Percentiles rank a stretch among this genome's conserved stretches.
Conservation (phyloP, 2,329 filamentous ascomycete genomes). For the Clonostachys byssicola region DNA sequence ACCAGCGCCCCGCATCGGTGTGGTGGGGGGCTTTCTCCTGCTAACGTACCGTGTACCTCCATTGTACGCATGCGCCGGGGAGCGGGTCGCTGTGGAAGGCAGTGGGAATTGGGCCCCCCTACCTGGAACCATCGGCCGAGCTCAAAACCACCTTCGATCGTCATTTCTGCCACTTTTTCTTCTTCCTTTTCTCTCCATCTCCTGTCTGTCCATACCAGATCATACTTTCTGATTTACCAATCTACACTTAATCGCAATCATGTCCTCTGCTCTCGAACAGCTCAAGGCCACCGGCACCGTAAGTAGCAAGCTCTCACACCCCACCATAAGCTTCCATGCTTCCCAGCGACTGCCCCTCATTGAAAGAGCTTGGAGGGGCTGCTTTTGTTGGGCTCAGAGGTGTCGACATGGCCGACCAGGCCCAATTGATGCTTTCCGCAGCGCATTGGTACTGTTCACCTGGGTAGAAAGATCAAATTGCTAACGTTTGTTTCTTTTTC, state of each 20-base stretch:
- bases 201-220: conserved; percentile 3
- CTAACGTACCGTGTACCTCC: too few species aligned
- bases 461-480: not conserved
- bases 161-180: conserved; percentile 8
- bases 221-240: conserved; percentile 1
- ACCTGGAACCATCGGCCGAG: too few species aligned
- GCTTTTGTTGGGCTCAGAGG: not conserved
- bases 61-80: too few species aligned
- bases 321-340: conserved; percentile 8
- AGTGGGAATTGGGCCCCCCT: too few species aligned
- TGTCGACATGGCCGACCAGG: not conserved
- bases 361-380: not conserved
- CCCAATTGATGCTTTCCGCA: not conserved
- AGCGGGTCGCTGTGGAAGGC: too few species aligned
- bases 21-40: too few species aligned
- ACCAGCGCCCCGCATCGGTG: too few species aligned
- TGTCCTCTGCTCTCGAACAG: conserved; percentile 91
- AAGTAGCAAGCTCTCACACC: conserved; percentile 38
- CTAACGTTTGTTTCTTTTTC: conserved; percentile 2
- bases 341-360: conserved; percentile 5
- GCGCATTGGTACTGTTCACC: not conserved
- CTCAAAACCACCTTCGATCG: conserved; percentile 9
- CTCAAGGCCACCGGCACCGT: conserved; percentile 96
- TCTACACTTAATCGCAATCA: conserved; percentile 26
- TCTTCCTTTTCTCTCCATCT: conserved; percentile 2